Base-by-base conservation (phyloP, 768 basidiomycete genomes). In the Serendipita sp. region DNA sequence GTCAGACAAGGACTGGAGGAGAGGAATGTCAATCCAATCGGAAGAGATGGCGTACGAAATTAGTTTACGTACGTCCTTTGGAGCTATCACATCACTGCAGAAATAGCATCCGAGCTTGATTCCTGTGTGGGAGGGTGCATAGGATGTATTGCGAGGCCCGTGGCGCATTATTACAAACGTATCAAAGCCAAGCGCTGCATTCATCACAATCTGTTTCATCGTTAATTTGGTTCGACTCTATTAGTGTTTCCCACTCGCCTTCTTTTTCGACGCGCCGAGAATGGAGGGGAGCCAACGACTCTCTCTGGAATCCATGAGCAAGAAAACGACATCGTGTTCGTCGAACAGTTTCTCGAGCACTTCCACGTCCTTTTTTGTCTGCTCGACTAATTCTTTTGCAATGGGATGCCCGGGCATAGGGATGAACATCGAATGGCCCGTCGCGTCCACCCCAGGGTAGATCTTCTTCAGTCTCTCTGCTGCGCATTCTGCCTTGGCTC, bases 351-450 rank as follows among this genome's bases (percentile, higher is more conserved):
- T 72, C 70, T 94, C 92, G 7, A 99, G 80, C 69, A 78, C 77
- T 37, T 75, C 75, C 0, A 97, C 84, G 68, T 92, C 86, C n/a
- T 78, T 77, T 70, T 82, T 79, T 0, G 82, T 78, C 69, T 85
- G 81, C 2, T 78, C 79, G 3, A 85, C 72, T 0, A 78, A 79
- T 0, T 76, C 74, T 0, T 78, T 77, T 15, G 91, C 83, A 65
- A 97, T 80, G 0, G 94, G 95, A 71, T 99, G 96, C 0, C 96
- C 96, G 0, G 96, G 96, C 94, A 99, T 98, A 5, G 95, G 95
- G 68, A 98, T 87, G 7, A 86, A 82, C 2, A 98, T 77, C 8
- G 80, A 79, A 68, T 89, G 77, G 0, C 92, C 94, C 0, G 79
- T 80, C 0, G 94, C 86, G 67, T 93, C 95, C 3, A 97, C 84